These are phyloP conservation scores for Talaromyces sp. DNA, from an alignment of 2,329 filamentous ascomycete genomes.

Conservation along the genomic window DNA sequence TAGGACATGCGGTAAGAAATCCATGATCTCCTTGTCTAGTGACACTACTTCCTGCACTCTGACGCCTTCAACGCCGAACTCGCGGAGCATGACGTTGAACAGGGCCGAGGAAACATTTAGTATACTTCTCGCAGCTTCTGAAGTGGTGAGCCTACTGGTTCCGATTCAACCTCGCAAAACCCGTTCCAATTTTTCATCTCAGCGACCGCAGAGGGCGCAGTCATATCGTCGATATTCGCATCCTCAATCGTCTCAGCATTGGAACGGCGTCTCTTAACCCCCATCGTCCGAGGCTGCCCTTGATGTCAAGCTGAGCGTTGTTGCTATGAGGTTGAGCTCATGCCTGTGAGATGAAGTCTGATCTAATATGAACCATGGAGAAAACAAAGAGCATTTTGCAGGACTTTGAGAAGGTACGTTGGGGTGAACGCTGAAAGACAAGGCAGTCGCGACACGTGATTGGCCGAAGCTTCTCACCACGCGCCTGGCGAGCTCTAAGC, in stretches of 20 bases:
- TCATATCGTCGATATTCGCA: background rate
- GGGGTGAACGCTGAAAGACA: background rate
- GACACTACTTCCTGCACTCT: constrained; percentile 72
- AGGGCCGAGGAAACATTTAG: constrained; percentile 53
- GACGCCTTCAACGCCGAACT: constrained; percentile 70
- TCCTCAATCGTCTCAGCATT: background rate
- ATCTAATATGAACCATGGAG: background rate
- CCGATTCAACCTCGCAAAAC: constrained; percentile 73
- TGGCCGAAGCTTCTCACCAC: constrained; percentile 14
- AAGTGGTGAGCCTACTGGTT: constrained; percentile 59
- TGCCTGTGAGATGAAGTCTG: background rate
- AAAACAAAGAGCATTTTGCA: background rate
- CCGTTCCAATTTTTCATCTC: constrained; percentile 44
- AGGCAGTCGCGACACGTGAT: constrained; percentile 9
- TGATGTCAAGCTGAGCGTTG: background rate
- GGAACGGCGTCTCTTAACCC: background rate
- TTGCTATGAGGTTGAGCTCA: background rate
- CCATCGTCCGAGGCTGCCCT: background rate
- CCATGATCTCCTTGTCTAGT: constrained; percentile 63
- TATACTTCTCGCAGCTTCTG: background rate
- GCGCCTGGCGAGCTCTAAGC: constrained; percentile 10
- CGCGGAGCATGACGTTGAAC: constrained; percentile 78
- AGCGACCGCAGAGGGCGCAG: constrained; percentile 7
- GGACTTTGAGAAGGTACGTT: background rate
- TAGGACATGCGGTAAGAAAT: constrained; percentile 55